Evolutionary conservation across 306 rosid genomes (phyloP), one percentile per base, ranked within the genome.

Genomic region (Morella rubra): DNA sequence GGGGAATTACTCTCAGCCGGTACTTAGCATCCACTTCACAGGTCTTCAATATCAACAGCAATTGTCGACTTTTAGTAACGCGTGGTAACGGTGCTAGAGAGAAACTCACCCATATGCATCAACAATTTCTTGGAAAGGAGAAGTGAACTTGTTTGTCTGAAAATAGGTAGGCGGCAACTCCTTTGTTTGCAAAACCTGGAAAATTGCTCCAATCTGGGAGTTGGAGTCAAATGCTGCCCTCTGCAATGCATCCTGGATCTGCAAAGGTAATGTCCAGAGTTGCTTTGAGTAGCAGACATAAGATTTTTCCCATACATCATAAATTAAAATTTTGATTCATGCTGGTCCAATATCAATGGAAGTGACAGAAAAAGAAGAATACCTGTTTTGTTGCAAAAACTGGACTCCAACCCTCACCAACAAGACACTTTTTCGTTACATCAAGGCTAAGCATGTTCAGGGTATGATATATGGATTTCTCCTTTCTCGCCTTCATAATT

Each of bases 361-460:
- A 70, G 68, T 47, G 72, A 8, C 66, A 46, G 72, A 73, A 9
- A 42, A 70, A 32, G 62, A 78, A 22, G 42, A 47, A 71, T 82
- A 90, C 98, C 98, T 90, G 95, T 78, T 89, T 89, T 81, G 91
- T 69, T 51, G 92, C 97, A 88, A 89, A 89, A 81, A 89, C 73
- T 66, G 98, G 98, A 86, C 97, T 87, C 98, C 98, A 94, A 60
- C 97, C 97, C 85, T 94, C 98, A 69, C 86, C 98, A 70, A 94
- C 98, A 11, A 94, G 91, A 87, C 98, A 94, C 78, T 94, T 92
- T 85, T 89, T 94, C 0, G 98, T 92, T 77, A 94, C 98, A 77
- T 94, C 98, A 79, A 92, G 90, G 81, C 98, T 94, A 72, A 94
- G 90, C 98, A 94, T 94, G 88, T 94, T 90, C 68, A 94, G 85